Evolutionary conservation across 306 rosid species (phyloP).

Genomic region (Quercus rubra): DNA sequence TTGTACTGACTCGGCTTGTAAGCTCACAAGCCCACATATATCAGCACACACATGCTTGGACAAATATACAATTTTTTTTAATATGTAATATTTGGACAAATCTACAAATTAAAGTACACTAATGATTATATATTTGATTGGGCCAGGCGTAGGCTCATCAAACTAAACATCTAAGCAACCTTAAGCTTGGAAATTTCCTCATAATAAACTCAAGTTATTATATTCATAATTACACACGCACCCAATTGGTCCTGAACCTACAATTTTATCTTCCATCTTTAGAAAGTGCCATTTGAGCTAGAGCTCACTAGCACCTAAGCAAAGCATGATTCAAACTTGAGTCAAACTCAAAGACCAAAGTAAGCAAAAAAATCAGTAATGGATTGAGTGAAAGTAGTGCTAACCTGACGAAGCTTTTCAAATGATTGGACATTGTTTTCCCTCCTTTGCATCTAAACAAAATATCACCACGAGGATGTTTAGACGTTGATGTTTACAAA

Average conservation of each 20-base stretch:
- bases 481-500: not conserved
- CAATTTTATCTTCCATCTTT: no score
- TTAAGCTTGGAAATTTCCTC: not conserved
- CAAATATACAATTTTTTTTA: not conserved
- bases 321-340: not conserved
- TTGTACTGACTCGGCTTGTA: not conserved
- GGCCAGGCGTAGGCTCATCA: not conserved
- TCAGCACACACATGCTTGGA: not conserved
- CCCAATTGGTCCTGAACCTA: no score
- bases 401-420: conserved; percentile 99
- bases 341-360: not conserved
- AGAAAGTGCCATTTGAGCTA: no score
- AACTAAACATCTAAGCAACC: not conserved
- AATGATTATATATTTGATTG: not conserved
- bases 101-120: not conserved
- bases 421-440: conserved; percentile 97
- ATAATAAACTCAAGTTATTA: not conserved
- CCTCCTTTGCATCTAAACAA: conserved; percentile 90
- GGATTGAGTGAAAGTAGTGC: not conserved
- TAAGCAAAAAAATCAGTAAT: not conserved
- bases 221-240: no score
- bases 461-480: not conserved
- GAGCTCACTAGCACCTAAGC: no score
- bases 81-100: not conserved
- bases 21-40: not conserved